Base-by-base conservation (phyloP, 78 protist genomes). In the Bodo saltans region DNA sequence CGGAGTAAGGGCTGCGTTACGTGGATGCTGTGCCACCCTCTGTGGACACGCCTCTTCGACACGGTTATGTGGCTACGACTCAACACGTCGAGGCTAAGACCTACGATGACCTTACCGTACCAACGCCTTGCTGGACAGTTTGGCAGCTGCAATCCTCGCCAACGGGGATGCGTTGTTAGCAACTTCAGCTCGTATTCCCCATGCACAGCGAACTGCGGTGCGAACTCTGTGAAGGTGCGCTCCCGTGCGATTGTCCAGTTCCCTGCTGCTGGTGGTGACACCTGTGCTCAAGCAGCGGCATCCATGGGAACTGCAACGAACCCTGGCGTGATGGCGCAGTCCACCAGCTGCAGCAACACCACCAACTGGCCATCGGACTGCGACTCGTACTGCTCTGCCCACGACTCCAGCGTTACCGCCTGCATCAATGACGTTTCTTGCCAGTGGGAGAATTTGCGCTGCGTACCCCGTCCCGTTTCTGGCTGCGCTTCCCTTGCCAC, bases 381-480 rank as follows among this genome's bases (percentile, higher is more conserved):
- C n/a, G n/a, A n/a, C n/a, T n/a, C n/a, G n/a, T n/a, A n/a, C 60
- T 47, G 60, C 60, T 8, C 60, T 47, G 17, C 60, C n/a, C 17
- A 47, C 60, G 17, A 23, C n/a, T 23, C 8, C 60, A 47, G 17
- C 60, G 60, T 47, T 47, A 8, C 70, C 32, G 40, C 1, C 40
- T 76, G 81, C 69, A 30, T 3, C 72, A 76, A 76, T 38, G 81
- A 76, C 25, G 8, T 30, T 11, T 47, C 81, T 17, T 12, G 81
- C 21, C n/a, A 23, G 40, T 76, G 81, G 27, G 33, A 39, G 41
- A 30, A 38, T 47, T 47, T 2, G 41, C 17, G 69, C 26, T 76
- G 12, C 81, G 17, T 47, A 3, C 81, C 81, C n/a, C 8, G 17
- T 8, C n/a, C 60, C n/a, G 8, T 47, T 17, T 17, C n/a, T 47